Evolutionary conservation across 345 rosid species (phyloP).

Genomic region (Heritiera fomes): DNA sequence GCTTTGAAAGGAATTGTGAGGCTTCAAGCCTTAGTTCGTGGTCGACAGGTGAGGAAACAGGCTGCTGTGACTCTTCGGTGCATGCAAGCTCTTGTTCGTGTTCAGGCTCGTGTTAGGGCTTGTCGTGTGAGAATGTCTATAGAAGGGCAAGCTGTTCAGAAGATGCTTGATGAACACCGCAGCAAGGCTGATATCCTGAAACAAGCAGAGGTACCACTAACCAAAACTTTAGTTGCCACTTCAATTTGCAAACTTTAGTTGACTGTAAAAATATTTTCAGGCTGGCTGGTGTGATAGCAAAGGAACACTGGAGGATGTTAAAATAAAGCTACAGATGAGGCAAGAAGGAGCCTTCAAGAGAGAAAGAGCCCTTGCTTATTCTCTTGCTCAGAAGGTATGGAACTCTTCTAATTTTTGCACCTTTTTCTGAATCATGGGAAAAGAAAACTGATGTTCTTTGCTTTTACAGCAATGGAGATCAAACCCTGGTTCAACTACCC

Average conservation of each 20-base stretch:
- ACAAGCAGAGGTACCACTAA: constrained; percentile 66
- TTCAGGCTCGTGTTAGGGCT: constrained; percentile 95
- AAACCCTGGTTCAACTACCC: constrained; percentile 36
- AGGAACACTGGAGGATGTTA: constrained; percentile 81
- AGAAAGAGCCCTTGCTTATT: constrained; percentile 90
- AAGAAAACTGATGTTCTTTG: not conserved
- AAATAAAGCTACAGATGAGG: constrained; percentile 72
- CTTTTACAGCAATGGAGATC: constrained; percentile 71
- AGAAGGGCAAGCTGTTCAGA: constrained; percentile 86
- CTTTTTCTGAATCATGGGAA: not conserved
- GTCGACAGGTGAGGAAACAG: constrained; percentile 92
- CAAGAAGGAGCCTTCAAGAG: constrained; percentile 91
- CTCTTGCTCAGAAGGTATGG: constrained; percentile 81
- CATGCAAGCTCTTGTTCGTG: constrained; percentile 96
- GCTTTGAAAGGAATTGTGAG: constrained; percentile 95
- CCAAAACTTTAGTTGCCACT: not conserved
- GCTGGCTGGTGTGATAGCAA: constrained; percentile 95
- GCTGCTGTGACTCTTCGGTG: constrained; percentile 94
- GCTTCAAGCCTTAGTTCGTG: constrained; percentile 90
- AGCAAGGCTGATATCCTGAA: constrained; percentile 68
- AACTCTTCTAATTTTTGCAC: not conserved
- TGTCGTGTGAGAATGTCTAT: constrained; percentile 80
- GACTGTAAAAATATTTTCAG: constrained; percentile 36
- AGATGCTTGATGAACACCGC: constrained; percentile 55
- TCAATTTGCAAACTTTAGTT: not conserved